phyloP scores from a whole-genome alignment of 805 yeast species.

The Priceomyces fermenticarens region DNA sequence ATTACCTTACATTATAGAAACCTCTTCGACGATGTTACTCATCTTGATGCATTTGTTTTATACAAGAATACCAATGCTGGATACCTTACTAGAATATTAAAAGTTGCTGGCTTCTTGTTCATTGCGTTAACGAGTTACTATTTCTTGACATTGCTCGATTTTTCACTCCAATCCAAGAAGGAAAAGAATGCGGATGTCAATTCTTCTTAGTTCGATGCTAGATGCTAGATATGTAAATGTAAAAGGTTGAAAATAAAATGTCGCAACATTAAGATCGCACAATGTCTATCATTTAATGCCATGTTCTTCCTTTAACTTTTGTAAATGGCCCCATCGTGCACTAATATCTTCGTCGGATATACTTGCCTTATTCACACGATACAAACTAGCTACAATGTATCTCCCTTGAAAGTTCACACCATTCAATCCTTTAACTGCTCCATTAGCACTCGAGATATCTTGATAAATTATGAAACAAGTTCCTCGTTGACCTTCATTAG shows the following conservation, averaged over 20 bases:
- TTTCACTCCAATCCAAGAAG: slow-evolving; percentile 19
- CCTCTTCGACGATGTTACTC: slow-evolving; percentile 65
- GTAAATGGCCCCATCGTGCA: slow-evolving; percentile 23
- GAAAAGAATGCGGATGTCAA: neutral
- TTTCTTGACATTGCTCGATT: slow-evolving; percentile 34
- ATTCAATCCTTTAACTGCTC: slow-evolving; percentile 52
- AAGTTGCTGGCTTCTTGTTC: slow-evolving; percentile 61
- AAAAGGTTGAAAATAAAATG: neutral
- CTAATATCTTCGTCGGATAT: slow-evolving; percentile 24
- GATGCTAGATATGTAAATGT: slow-evolving; percentile 1
- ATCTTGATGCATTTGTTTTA: slow-evolving; percentile 53
- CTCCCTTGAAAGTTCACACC: slow-evolving; percentile 61
- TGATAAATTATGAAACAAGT: slow-evolving; percentile 56
- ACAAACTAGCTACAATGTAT: slow-evolving; percentile 51
- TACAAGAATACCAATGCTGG: slow-evolving; percentile 58
- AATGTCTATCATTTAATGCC: slow-evolving; percentile 2
- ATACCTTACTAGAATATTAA: slow-evolving; percentile 62
- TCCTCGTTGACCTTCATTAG: slow-evolving; percentile 47
- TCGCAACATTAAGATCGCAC: too few relatives aligned
- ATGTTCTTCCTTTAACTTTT: slow-evolving; percentile 15
- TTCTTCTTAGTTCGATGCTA: neutral
- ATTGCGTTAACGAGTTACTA: slow-evolving; percentile 56
- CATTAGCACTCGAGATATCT: slow-evolving; percentile 44
- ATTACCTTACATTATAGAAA: slow-evolving; percentile 58
- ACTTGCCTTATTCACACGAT: slow-evolving; percentile 40